phyloP scores from a whole-genome alignment of 73 alveolate species.

The Tetrahymena borealis region DNA sequence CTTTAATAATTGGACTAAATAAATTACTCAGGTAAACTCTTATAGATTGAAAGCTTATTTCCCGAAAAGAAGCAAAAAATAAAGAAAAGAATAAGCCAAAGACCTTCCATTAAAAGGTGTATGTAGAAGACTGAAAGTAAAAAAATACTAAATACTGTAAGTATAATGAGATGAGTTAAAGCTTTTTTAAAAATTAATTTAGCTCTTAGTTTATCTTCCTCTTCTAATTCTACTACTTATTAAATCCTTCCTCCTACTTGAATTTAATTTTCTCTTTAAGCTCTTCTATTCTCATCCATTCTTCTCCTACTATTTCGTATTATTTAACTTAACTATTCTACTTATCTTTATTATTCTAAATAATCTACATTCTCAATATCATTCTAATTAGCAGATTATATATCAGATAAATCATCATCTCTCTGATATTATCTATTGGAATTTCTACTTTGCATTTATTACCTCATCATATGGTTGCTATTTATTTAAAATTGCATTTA shows the following conservation, averaged over 20 bases:
- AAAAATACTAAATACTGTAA: background rate
- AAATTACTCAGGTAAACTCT: background rate
- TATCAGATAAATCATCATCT: background rate
- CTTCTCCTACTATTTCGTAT: background rate
- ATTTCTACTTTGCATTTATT: background rate
- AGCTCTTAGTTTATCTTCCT: background rate
- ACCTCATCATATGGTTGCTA: background rate
- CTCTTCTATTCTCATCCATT: background rate
- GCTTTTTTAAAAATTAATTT: background rate
- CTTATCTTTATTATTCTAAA: background rate
- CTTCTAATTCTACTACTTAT: background rate
- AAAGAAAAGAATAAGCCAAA: background rate
- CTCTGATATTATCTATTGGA: background rate
- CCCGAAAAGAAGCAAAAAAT: background rate
- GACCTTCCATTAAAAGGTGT: background rate
- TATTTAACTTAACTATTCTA: background rate
- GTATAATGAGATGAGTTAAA: background rate
- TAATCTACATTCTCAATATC: background rate
- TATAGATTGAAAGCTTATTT: background rate
- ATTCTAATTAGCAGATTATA: background rate
- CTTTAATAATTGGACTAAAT: background rate
- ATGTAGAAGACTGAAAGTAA: background rate
- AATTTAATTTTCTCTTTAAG: background rate
- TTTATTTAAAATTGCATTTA: background rate
- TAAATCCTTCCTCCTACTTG: background rate